Evolutionary conservation across 23 red algal genomes (phyloP).

Genomic region (Cyanidiococcus yangmingshanensis): DNA sequence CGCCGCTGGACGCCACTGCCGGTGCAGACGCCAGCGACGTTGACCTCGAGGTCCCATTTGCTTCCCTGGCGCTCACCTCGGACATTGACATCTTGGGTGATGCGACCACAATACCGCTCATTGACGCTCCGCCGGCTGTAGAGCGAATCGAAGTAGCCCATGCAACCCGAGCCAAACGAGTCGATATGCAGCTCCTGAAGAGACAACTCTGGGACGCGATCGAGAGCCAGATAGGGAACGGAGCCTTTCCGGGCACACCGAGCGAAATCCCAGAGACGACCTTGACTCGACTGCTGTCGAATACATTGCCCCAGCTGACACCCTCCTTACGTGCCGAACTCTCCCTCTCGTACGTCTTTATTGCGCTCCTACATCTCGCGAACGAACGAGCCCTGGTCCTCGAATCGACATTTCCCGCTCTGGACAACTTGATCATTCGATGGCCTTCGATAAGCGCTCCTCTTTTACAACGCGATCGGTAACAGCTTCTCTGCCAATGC

Average conservation of each 20-base stretch:
- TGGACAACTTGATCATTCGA: background rate
- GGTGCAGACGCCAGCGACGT: slow-evolving; percentile 20
- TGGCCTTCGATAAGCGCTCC: background rate
- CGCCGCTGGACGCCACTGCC: background rate
- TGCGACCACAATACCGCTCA: background rate
- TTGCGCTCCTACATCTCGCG: slow-evolving; percentile 89
- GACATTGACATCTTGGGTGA: background rate
- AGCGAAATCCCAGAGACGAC: too few species aligned
- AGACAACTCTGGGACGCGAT: slow-evolving; percentile 58
- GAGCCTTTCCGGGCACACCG: slow-evolving; percentile 12
- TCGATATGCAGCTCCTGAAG: slow-evolving; percentile 83
- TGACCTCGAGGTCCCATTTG: background rate
- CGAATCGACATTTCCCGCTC: background rate
- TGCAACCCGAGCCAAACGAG: slow-evolving; percentile 79
- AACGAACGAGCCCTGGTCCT: slow-evolving; percentile 70
- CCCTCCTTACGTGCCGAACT: slow-evolving; percentile 32
- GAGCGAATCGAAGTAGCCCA: slow-evolving; percentile 60
- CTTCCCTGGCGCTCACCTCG: slow-evolving; percentile 24
- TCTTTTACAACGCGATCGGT: background rate
- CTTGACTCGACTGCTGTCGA: slow-evolving; percentile 28
- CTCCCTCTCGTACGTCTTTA: slow-evolving; percentile 78
- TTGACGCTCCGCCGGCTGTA: slow-evolving; percentile 30
- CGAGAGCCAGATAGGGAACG: slow-evolving; percentile 10
- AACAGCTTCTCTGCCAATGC: slow-evolving; percentile 11
- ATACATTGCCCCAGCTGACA: slow-evolving; percentile 28